A percentile compares a stretch with the other conserved stretches of the same genome.
Conservation (phyloP, 2,329 filamentous ascomycete species). For the Penicillium nordicum region DNA sequence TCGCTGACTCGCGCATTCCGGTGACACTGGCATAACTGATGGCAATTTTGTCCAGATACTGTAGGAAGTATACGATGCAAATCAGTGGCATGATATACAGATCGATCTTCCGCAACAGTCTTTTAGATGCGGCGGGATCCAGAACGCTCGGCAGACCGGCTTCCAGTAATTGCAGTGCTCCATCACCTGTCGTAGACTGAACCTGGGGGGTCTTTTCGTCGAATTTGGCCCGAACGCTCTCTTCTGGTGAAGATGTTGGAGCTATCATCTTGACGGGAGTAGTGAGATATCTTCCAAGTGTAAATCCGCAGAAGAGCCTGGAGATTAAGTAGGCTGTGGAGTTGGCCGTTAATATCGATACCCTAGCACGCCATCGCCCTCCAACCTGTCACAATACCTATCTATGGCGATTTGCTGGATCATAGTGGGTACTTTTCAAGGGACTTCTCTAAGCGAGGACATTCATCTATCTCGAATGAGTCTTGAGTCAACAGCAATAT, state of each 20-base stretch:
- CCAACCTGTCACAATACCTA: background rate
- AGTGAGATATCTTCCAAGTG: background rate
- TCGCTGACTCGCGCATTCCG: slow-evolving; percentile 28
- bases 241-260: background rate
- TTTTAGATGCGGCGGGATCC: slow-evolving; percentile 9
- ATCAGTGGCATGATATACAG: slow-evolving; percentile 31
- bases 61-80: slow-evolving; percentile 31
- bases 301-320: background rate
- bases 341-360: background rate
- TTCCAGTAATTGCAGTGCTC: slow-evolving; percentile 2
- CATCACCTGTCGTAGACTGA: background rate
- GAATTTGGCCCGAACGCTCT: background rate
- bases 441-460: background rate
- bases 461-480: background rate
- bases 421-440: background rate
- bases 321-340: background rate
- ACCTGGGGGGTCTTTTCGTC: background rate
- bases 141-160: background rate
- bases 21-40: slow-evolving; percentile 29
- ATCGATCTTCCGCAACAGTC: slow-evolving; percentile 29
- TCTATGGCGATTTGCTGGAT: background rate
- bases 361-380: background rate
- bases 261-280: background rate
- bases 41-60: slow-evolving; percentile 29
- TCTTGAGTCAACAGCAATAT: background rate